phyloP scores from a whole-genome alignment of 2,329 filamentous ascomycete genomes.

The Nigrospora sphaerica region DNA sequence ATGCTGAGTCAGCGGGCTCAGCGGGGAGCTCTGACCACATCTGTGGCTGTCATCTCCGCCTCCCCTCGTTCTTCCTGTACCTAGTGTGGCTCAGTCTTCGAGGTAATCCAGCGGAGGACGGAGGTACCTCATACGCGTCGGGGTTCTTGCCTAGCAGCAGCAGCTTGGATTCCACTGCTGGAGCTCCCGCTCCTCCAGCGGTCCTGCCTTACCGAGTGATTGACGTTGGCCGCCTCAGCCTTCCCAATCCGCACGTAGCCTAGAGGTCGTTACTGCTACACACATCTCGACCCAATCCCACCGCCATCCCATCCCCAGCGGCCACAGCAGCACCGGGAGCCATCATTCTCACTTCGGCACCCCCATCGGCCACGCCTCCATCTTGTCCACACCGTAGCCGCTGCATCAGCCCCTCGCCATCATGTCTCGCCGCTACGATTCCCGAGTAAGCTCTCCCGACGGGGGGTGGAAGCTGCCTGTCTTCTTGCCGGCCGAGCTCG shows the following conservation, averaged over 20 bases:
- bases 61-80: too few relatives aligned
- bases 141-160: constrained; percentile 23
- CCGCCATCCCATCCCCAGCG: too few relatives aligned
- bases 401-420: constrained; percentile 18
- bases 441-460: constrained; percentile 59
- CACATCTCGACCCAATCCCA: too few relatives aligned
- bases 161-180: constrained; percentile 1
- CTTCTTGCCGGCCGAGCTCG: constrained; percentile 5
- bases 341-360: not conserved
- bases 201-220: constrained; percentile 3
- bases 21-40: too few relatives aligned
- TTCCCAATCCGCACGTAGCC: constrained; percentile 1
- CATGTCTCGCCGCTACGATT: constrained; percentile 98
- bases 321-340: too few relatives aligned
- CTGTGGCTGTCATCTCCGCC: too few relatives aligned
- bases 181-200: not conserved
- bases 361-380: too few relatives aligned
- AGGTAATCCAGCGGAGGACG: too few relatives aligned
- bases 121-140: constrained; percentile 15
- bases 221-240: constrained; percentile 11
- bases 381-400: too few relatives aligned
- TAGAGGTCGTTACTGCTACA: too few relatives aligned
- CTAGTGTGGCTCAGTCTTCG: too few relatives aligned
- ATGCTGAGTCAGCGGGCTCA: too few relatives aligned
- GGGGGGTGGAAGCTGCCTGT: constrained; percentile 6